phyloP scores from a whole-genome alignment of 106 monocot species.

The Posidonia australis region DNA sequence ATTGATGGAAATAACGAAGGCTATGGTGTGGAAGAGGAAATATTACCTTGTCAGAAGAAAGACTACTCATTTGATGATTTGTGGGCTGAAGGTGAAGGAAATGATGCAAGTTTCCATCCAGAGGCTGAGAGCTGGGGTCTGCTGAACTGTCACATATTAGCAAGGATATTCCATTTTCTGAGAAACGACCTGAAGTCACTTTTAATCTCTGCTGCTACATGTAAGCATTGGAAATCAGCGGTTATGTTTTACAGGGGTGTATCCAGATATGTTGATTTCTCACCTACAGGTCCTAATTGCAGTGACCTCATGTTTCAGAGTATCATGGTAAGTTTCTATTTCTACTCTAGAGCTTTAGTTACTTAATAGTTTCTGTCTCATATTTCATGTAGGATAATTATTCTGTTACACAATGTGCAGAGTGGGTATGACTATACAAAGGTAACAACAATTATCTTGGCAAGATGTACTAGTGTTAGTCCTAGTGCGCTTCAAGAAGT shows the following conservation, averaged over 20 bases:
- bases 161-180: slow-evolving; percentile 86
- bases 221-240: slow-evolving; percentile 73
- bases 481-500: slow-evolving; percentile 54
- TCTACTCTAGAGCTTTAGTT: background rate
- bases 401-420: slow-evolving; percentile 27
- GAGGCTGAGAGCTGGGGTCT: slow-evolving; percentile 65
- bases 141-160: slow-evolving; percentile 44
- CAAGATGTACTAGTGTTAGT: slow-evolving; percentile 66
- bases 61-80: slow-evolving; percentile 72
- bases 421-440: slow-evolving; percentile 58
- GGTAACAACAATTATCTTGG: slow-evolving; percentile 46
- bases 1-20: slow-evolving; percentile 55
- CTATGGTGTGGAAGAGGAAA: slow-evolving; percentile 35
- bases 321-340: slow-evolving; percentile 60
- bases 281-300: slow-evolving; percentile 52
- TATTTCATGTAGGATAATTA: background rate
- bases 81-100: slow-evolving; percentile 31
- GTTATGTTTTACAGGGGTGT: slow-evolving; percentile 56
- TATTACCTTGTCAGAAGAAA: slow-evolving; percentile 25
- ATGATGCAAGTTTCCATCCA: slow-evolving; percentile 2
- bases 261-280: slow-evolving; percentile 67
- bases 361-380: background rate
- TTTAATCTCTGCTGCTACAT: slow-evolving; percentile 61
- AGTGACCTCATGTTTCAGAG: slow-evolving; percentile 48
- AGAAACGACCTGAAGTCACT: slow-evolving; percentile 65